Evolutionary conservation across 192 early-diverging fungal genomes (phyloP).

Genomic region (Gonapodya sp.): DNA sequence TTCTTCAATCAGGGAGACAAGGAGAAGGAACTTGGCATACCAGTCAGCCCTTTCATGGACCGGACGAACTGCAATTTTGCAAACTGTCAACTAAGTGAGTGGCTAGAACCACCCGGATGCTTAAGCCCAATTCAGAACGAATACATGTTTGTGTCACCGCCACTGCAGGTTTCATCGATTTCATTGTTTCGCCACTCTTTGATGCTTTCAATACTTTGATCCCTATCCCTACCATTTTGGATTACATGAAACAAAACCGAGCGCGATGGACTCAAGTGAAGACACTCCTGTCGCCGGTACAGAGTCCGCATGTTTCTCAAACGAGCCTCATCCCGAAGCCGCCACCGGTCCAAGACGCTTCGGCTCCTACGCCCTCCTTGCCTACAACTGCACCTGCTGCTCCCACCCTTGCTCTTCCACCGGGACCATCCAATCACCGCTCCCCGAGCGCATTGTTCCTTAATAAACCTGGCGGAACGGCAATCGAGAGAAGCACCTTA

Average conservation of each 20-base stretch:
- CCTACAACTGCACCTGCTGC: not conserved
- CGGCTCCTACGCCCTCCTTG: not conserved
- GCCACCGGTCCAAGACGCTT: not conserved
- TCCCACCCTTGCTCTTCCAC: not conserved
- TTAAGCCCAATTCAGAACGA: not conserved
- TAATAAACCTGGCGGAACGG: not conserved
- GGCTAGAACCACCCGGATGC: not conserved
- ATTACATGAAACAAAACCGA: not conserved
- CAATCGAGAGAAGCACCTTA: not conserved
- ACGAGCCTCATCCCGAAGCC: not conserved
- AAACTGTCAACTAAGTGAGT: conserved; percentile 33
- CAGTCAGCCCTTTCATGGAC: conserved; percentile 46
- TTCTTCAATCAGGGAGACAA: conserved; percentile 50
- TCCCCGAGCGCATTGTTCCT: not conserved
- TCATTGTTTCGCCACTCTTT: conserved; percentile 44
- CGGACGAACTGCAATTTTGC: conserved; percentile 30
- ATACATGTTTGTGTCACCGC: no score
- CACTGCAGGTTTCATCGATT: conserved; percentile 55
- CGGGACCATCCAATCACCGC: not conserved
- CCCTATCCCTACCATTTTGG: not conserved
- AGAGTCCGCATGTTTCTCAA: not conserved
- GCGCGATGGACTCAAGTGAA: not conserved
- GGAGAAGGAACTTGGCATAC: conserved; percentile 31
- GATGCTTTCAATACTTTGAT: conserved; percentile 34
- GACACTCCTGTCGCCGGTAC: not conserved